Base-by-base conservation (phyloP, 2,329 filamentous ascomycete species). In the Aspergillus viridinutans region DNA sequence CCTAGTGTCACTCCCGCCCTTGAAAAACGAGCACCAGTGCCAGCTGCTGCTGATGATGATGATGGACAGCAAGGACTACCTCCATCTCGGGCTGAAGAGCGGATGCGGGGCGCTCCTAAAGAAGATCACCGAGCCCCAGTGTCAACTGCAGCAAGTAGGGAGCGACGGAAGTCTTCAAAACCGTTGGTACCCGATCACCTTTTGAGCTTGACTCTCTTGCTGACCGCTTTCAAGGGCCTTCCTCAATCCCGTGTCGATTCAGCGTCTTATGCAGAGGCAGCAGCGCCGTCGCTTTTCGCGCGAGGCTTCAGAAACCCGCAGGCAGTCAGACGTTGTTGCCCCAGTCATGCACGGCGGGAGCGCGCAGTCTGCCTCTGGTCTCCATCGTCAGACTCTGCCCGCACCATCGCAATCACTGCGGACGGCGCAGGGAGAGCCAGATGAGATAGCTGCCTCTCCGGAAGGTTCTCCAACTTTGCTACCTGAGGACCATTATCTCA, bases 141-240 rank as follows among this genome's bases (percentile, higher is more conserved):
- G 12, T 7, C 32, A 26, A 28, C 29, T 6, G 26, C 32, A 1
- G 20, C 25, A 25, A 50, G 52, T 26, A 40, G 25, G 8, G 57
- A 60, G 32, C 60, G 57, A 38, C 60, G 64, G 35, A 61, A 58
- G n/a, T 60, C 59, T 28, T 54, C 48, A 17, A 62, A 57, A 56
- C 50, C 54, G 58, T 65, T 48, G 58, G 63, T 58, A 10, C 12
- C 20, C 32, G 49, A 35, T 48, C 12, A 12, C 9, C 17, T 20
- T 32, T 5, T 4, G 4, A 45, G 9, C 25, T 4, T 21, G 47
- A 10, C 50, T 23, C 7, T 29, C 47, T 32, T 26, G 38, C 35
- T 52, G 55, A 57, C 50, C 43, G 26, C 26, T 49, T 7, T 8
- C n/a, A 21, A 65, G 62, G n/a, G 47, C 52, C 6, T 64, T 58